Conservation (phyloP, 2,329 filamentous ascomycete genomes). For the Cephalotrichum gorgonifer region DNA sequence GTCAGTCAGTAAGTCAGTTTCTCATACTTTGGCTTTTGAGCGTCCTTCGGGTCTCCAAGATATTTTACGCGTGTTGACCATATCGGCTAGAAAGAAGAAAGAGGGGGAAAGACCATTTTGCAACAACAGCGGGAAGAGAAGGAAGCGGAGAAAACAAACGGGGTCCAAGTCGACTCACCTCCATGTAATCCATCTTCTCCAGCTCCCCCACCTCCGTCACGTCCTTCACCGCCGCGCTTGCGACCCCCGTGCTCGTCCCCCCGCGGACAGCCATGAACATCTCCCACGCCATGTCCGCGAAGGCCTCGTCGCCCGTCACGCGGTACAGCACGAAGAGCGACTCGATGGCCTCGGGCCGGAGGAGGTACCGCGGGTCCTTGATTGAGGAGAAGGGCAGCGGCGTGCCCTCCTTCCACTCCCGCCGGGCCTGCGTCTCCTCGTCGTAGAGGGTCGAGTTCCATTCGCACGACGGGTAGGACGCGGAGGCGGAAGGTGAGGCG, state of each 20-base stretch:
- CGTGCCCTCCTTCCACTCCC: conserved; percentile 20
- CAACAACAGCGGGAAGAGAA: background rate
- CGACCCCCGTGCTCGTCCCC: conserved; percentile 50
- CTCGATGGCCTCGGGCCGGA: conserved; percentile 71
- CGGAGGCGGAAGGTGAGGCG: conserved; percentile 15
- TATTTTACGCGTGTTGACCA: too few relatives aligned
- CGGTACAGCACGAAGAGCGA: conserved; percentile 71
- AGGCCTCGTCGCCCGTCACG: conserved; percentile 54
- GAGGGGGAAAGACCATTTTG: background rate
- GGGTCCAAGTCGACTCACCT: background rate
- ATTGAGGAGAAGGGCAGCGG: conserved; percentile 46
- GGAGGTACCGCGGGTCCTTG: conserved; percentile 48
- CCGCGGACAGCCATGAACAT: conserved; percentile 60
- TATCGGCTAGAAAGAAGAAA: background rate
- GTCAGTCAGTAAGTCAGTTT: background rate
- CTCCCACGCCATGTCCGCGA: conserved; percentile 60
- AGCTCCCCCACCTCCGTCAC: conserved; percentile 23
- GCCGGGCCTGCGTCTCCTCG: conserved; percentile 9
- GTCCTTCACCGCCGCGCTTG: conserved; percentile 56
- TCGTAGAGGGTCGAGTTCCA: conserved; percentile 21
- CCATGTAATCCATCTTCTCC: conserved; percentile 3
- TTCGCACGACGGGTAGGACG: conserved; percentile 14
- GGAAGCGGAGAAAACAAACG: background rate
- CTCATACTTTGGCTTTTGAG: background rate
- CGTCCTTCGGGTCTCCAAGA: too few relatives aligned